A percentile compares a stretch with the other conserved stretches of the same genome.
These are phyloP conservation scores for Myriosclerotinia scirpicola DNA, from an alignment of 2,329 filamentous ascomycete species.

Conservation along the genomic window DNA sequence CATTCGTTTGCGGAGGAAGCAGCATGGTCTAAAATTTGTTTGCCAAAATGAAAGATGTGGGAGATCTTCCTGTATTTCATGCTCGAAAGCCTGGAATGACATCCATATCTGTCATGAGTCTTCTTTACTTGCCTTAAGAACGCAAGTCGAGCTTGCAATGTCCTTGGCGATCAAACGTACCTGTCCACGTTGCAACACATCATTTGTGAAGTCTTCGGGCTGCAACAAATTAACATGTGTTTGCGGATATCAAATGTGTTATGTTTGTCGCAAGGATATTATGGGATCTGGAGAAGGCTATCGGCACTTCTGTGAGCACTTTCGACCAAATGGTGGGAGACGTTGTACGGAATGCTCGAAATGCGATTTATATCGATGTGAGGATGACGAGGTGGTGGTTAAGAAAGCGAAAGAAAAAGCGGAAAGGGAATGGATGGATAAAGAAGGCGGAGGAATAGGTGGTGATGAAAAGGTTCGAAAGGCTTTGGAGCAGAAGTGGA, in stretches of 20 bases:
- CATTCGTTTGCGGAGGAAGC: conserved; percentile 65
- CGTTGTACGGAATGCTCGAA: conserved; percentile 77
- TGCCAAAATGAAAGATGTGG: conserved; percentile 71
- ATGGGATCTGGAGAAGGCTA: conserved; percentile 72
- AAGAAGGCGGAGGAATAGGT: conserved; percentile 58
- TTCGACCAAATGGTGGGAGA: conserved; percentile 74
- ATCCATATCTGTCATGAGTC: conserved; percentile 90
- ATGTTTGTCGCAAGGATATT: conserved; percentile 82
- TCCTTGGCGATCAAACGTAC: conserved; percentile 93
- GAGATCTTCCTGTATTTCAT: conserved; percentile 75
- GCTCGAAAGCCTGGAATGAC: conserved; percentile 80
- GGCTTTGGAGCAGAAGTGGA: conserved; percentile 53
- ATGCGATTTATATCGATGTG: conserved; percentile 72
- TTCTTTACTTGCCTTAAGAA: conserved; percentile 75
- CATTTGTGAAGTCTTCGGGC: conserved; percentile 88
- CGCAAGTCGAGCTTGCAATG: conserved; percentile 88
- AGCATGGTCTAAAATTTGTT: conserved; percentile 72
- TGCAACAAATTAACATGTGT: conserved; percentile 97
- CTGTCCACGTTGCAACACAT: conserved; percentile 86
- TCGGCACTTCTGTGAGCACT: conserved; percentile 94
- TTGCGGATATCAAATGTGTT: conserved; percentile 98
- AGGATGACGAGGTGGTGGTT: conserved; percentile 70
- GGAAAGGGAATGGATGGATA: conserved; percentile 68
- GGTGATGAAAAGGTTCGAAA: conserved; percentile 57
- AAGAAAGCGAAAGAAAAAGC: conserved; percentile 68